A percentile compares a stretch with the other conserved stretches of the same genome.
phyloP scores from a whole-genome alignment of 192 early-diverging fungal genomes.

The Haplosporangium gracile region DNA sequence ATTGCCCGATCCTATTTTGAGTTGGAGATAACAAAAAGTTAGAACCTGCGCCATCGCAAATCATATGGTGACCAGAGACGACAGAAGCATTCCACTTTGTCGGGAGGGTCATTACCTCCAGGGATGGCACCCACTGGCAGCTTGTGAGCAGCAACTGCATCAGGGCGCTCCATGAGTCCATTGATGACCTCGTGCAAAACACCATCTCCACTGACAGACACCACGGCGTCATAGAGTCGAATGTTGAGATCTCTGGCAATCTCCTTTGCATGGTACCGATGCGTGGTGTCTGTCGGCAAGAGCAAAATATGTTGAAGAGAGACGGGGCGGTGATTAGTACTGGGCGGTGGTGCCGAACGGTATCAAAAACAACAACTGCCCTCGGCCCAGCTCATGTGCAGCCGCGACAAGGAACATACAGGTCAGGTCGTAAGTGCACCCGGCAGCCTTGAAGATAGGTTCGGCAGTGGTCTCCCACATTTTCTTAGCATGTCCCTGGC shows the following conservation, averaged over 20 bases:
- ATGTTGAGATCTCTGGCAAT: constrained; percentile 71
- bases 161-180: constrained; percentile 79
- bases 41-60: neutral
- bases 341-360: neutral
- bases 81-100: no score
- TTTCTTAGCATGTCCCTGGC: constrained; percentile 71
- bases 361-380: neutral
- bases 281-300: constrained; percentile 66
- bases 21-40: neutral
- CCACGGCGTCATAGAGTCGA: constrained; percentile 67
- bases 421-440: constrained; percentile 62
- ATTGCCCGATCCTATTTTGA: constrained; percentile 61
- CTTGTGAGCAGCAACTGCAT: constrained; percentile 68
- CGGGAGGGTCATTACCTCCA: constrained; percentile 50
- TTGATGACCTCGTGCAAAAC: constrained; percentile 86
- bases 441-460: constrained; percentile 76
- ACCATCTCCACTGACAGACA: constrained; percentile 84
- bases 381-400: neutral
- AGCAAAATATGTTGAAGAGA: neutral
- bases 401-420: constrained; percentile 51
- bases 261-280: constrained; percentile 70
- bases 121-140: constrained; percentile 77
- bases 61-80: neutral
- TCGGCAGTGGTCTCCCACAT: constrained; percentile 67
- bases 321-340: neutral